Percentiles rank a stretch among this genome's conserved stretches.
These are phyloP conservation scores for Yamadazyma takamatsuzukensis DNA, from an alignment of 805 yeast genomes.

Conservation along the genomic window DNA sequence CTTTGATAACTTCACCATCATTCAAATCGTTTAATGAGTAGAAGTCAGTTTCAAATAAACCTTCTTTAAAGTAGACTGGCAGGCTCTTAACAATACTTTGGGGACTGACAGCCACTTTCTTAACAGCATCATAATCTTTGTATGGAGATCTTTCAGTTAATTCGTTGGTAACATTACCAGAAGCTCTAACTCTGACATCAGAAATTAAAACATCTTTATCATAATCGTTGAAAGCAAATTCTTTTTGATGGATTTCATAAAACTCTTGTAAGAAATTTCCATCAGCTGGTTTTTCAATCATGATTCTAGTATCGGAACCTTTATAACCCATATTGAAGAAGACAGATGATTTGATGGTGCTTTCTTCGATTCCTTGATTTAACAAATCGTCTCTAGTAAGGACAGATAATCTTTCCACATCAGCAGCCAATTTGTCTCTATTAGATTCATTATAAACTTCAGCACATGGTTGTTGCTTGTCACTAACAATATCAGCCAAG, in stretches of 20 bases:
- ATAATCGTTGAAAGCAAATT: slow-evolving; percentile 65
- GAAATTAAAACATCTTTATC: slow-evolving; percentile 59
- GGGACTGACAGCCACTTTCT: slow-evolving; percentile 3
- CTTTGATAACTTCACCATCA: slow-evolving; percentile 46
- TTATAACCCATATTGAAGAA: slow-evolving; percentile 19
- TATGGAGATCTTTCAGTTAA: slow-evolving; percentile 51
- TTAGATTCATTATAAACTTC: slow-evolving; percentile 28
- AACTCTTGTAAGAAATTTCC: slow-evolving; percentile 44
- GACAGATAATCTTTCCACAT: slow-evolving; percentile 6
- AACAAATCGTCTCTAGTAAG: slow-evolving; percentile 10
- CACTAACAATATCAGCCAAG: slow-evolving; percentile 80
- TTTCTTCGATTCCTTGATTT: slow-evolving; percentile 11
- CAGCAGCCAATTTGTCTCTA: slow-evolving; percentile 14
- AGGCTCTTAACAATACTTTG: not conserved
- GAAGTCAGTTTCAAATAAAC: slow-evolving; percentile 37
- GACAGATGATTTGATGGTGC: slow-evolving; percentile 8
- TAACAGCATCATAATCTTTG: slow-evolving; percentile 17
- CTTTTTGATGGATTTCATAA: slow-evolving; percentile 54
- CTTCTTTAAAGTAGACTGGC: slow-evolving; percentile 42
- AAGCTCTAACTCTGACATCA: slow-evolving; percentile 69
- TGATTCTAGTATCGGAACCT: slow-evolving; percentile 25
- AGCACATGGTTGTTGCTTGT: slow-evolving; percentile 69
- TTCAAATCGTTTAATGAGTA: slow-evolving; percentile 51
- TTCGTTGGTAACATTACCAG: slow-evolving; percentile 47
- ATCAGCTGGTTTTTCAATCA: slow-evolving; percentile 18